Base-by-base conservation (phyloP, 768 basidiomycete genomes). In the Cubamyces sp. region DNA sequence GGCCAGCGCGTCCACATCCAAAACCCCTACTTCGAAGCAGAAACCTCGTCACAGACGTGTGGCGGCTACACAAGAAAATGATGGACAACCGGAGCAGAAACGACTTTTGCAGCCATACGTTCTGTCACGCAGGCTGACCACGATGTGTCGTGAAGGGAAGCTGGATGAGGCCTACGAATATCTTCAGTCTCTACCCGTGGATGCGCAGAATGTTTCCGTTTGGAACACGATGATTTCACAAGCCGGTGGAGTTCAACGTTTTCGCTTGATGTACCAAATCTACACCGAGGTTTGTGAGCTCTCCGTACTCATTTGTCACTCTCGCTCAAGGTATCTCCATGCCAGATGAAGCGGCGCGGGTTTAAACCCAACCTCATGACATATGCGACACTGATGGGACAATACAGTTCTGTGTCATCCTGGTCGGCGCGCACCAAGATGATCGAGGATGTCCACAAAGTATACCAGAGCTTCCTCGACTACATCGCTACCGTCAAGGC, bases 331-430 rank as follows among this genome's bases (percentile, higher is more conserved):
- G 28, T n/a, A 71, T 39, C n/a, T 11, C 3, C 30, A 43, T 19
- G 23, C 39, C 62, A 94, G 92, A 92, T 94, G 91, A 94, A 92
- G 74, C 83, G 91, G 37, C 84, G 93, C 46, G 90, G 90, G 1
- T 87, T 92, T 70, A 79, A 79, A 48, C 91, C 93, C 25, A 87
- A 81, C 46, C 73, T 79, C 7, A 76, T 84, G 59, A 92, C 92
- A 1, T 94, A 83, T 66, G 79, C 82, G 47, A 90, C 88, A 23
- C 76, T 94, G 74, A 80, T 94, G 72, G 39, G 14, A 46, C 91
- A 90, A 6, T 78, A 88, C 45, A 78, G 82, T 2, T 78, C 78
- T 28, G 83, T 92, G 28, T 79, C 85, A 16, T 73, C 87, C 66
- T 93, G 91, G 90, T 64, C 75, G 0, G 69, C 65, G 21, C 79